phyloP scores from a whole-genome alignment of 805 yeast species.

The Wickerhamiella hasegawae region DNA sequence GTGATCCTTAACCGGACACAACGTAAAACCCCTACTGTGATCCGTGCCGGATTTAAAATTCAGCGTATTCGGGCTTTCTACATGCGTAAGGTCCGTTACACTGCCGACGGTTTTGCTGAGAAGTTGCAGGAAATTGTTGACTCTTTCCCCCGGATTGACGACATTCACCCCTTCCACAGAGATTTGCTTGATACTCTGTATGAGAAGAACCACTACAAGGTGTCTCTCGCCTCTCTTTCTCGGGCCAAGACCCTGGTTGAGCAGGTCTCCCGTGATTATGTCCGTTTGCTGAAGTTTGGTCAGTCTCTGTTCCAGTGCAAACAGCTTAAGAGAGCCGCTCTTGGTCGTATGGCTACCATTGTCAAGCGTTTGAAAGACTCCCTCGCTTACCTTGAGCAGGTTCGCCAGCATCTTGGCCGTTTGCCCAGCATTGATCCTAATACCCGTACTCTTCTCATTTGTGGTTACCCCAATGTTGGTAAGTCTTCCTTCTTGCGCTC shows the following conservation, averaged over 20 bases:
- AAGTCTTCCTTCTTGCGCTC: slow-evolving; percentile 86
- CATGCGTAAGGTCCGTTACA: slow-evolving; percentile 94
- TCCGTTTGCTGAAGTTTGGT: slow-evolving; percentile 86
- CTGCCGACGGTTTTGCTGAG: slow-evolving; percentile 91
- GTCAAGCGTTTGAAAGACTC: slow-evolving; percentile 92
- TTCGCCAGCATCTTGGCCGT: slow-evolving; percentile 97
- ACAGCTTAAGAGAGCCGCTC: slow-evolving; percentile 94
- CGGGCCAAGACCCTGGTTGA: slow-evolving; percentile 88
- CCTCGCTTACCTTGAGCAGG: slow-evolving; percentile 85
- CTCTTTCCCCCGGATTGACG: slow-evolving; percentile 93
- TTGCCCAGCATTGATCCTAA: slow-evolving; percentile 96
- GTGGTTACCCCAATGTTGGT: slow-evolving; percentile 99
- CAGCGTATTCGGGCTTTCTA: slow-evolving; percentile 93
- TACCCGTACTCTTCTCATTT: slow-evolving; percentile 89
- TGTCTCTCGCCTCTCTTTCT: slow-evolving; percentile 85
- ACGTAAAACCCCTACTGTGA: slow-evolving; percentile 98
- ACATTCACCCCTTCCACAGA: slow-evolving; percentile 95
- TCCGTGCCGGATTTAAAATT: slow-evolving; percentile 90
- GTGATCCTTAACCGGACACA: slow-evolving; percentile 94
- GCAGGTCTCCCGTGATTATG: slow-evolving; percentile 91
- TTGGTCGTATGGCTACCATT: slow-evolving; percentile 99
- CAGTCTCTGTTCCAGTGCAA: slow-evolving; percentile 97
- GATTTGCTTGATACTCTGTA: slow-evolving; percentile 95
- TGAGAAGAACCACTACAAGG: slow-evolving; percentile 96
- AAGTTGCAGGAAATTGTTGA: slow-evolving; percentile 71